A percentile compares a stretch with the other conserved stretches of the same genome.
These are phyloP conservation scores for Rhizopogon roseolus DNA, from an alignment of 768 basidiomycete genomes.

Conservation along the genomic window DNA sequence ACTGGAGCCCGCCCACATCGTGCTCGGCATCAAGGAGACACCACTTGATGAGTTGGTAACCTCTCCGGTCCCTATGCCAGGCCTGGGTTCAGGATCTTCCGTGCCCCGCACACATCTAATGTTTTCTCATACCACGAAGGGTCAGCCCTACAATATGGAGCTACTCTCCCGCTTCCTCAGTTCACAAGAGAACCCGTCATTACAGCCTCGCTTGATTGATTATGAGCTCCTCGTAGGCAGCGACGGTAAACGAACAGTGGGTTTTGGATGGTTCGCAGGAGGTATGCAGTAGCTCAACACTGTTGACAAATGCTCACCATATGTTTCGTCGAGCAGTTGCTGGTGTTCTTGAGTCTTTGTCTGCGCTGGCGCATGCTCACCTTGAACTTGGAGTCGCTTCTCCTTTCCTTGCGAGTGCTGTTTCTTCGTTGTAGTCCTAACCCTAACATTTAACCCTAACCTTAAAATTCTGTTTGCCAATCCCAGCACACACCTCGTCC, in stretches of 20 bases:
- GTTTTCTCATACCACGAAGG: slow-evolving; percentile 92
- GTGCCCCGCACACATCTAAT: slow-evolving; percentile 71
- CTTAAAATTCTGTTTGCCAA: neutral
- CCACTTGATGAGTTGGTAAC: slow-evolving; percentile 59
- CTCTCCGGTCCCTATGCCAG: slow-evolving; percentile 26
- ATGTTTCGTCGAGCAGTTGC: slow-evolving; percentile 47
- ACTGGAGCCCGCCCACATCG: slow-evolving; percentile 64
- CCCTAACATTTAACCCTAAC: neutral
- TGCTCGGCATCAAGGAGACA: slow-evolving; percentile 88
- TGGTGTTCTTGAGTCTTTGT: slow-evolving; percentile 79
- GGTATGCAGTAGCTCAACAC: slow-evolving; percentile 37
- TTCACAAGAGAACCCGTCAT: slow-evolving; percentile 12
- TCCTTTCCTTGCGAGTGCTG: slow-evolving; percentile 67
- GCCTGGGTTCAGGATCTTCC: slow-evolving; percentile 6
- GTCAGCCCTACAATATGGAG: slow-evolving; percentile 81
- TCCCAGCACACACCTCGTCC: slow-evolving; percentile 69
- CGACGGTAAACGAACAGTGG: slow-evolving; percentile 73
- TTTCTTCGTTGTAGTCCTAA: neutral
- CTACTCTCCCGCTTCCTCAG: slow-evolving; percentile 63
- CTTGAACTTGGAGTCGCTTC: slow-evolving; percentile 76
- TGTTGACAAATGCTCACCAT: neutral
- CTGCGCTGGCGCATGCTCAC: slow-evolving; percentile 72
- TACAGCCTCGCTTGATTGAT: slow-evolving; percentile 63
- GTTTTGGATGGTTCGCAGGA: slow-evolving; percentile 92
- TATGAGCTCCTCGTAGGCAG: slow-evolving; percentile 73